Evolutionary conservation across 345 rosid species (phyloP), one percentile per base, ranked within the genome.

Genomic region (Aurinia saxatilis): DNA sequence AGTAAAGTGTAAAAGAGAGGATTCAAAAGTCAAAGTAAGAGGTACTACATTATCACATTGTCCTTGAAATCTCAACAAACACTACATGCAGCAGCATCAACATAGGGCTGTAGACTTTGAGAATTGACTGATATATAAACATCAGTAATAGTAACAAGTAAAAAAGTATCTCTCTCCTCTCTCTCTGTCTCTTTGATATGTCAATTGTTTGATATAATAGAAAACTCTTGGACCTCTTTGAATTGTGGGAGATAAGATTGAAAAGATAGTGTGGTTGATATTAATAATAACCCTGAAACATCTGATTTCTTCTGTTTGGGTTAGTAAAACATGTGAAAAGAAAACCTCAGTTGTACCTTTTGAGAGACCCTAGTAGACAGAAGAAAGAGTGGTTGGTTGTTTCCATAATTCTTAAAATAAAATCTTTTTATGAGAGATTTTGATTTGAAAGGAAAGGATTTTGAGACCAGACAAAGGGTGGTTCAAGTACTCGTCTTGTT

Each of bases 401-500:
- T 60, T 21, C 52, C 27, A 31, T 30, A 49, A 50, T 34, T 11
- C 15, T 17, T 0, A n/a, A 47, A 29, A 30, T 1, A 17, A 15
- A 18, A n/a, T n/a, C n/a, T 31, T 6, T 18, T 65, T 42, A 10
- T 19, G 18, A 18, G 37, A 34, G 35, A 27, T 27, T 9, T 50
- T 53, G 73, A 69, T 61, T 53, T 61, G 67, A 61, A 46, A 60
- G 29, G 62, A 45, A 37, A 53, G 41, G 67, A 6, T 60, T 44
- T 61, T 35, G 50, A 69, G 62, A 61, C 46, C 49, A 61, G 73
- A 61, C 67, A 69, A 38, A 61, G 62, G 4, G 62, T 51, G 50
- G 67, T 68, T 68, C 61, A 52, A 68, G 73, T 68, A 52, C 73
- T 34, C 27, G 57, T 69, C 25, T 69, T 61, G 73, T 69, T 53